phyloP scores from a whole-genome alignment of 768 basidiomycete genomes.

The Suillus paluster region DNA sequence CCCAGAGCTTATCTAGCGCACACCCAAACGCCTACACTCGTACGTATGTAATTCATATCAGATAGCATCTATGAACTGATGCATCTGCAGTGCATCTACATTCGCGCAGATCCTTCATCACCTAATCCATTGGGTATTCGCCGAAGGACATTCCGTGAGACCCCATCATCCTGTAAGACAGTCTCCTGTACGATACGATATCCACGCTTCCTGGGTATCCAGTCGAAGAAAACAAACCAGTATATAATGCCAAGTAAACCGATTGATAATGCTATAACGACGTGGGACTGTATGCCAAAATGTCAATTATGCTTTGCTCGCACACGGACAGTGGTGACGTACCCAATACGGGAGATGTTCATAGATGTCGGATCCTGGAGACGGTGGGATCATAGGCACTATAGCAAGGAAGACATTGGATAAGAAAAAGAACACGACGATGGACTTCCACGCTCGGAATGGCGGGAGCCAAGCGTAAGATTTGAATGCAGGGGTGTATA shows the following conservation, averaged over 20 bases:
- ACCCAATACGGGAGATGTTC: slow-evolving; percentile 72
- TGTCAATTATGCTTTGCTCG: neutral
- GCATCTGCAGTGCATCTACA: neutral
- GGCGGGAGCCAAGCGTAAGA: slow-evolving; percentile 66
- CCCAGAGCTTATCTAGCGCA: slow-evolving; percentile 1
- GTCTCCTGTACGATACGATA: slow-evolving; percentile 55
- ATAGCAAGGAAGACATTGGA: slow-evolving; percentile 69
- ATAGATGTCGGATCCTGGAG: slow-evolving; percentile 54
- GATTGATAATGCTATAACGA: slow-evolving; percentile 49
- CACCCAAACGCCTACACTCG: neutral
- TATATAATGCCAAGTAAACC: slow-evolving; percentile 55
- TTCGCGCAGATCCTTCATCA: neutral
- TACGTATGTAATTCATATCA: neutral
- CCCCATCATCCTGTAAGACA: slow-evolving; percentile 58
- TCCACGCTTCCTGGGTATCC: slow-evolving; percentile 51
- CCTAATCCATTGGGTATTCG: slow-evolving; percentile 33
- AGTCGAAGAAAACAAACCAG: slow-evolving; percentile 58
- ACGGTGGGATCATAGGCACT: slow-evolving; percentile 68
- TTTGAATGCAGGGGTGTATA: slow-evolving; percentile 52
- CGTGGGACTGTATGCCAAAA: slow-evolving; percentile 47
- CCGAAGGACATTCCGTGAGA: slow-evolving; percentile 56
- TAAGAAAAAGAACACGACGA: slow-evolving; percentile 59
- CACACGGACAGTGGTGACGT: slow-evolving; percentile 25
- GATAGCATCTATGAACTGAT: neutral
- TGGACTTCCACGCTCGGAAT: slow-evolving; percentile 55